phyloP scores from a whole-genome alignment of 2,329 filamentous ascomycete species.

The Talaromyces pinophilus region DNA sequence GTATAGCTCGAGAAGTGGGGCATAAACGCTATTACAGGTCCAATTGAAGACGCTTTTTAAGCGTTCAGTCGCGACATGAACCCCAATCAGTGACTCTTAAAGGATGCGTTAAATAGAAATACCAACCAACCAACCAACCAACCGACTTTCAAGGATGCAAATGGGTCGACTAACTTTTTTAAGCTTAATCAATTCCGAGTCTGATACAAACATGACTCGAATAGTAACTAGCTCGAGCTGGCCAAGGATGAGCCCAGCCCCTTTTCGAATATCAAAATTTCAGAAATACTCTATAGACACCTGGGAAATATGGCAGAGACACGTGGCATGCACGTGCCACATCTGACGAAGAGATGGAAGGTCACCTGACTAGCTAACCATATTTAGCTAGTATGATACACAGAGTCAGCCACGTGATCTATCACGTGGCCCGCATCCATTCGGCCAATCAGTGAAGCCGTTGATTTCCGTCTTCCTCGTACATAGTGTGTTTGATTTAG shows the following conservation, averaged over 20 bases:
- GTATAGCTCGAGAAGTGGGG: neutral
- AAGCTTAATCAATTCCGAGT: neutral
- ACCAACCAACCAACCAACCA: too few species aligned
- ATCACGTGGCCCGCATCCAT: neutral
- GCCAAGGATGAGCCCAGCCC: neutral
- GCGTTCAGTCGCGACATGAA: neutral
- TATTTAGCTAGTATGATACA: neutral
- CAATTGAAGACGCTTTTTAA: neutral
- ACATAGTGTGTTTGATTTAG: neutral
- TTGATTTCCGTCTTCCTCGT: neutral
- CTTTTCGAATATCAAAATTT: neutral
- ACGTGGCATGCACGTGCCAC: neutral
- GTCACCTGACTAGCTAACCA: neutral
- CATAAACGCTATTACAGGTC: neutral
- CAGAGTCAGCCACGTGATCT: neutral
- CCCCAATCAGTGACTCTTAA: neutral
- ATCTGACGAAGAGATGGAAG: too few species aligned
- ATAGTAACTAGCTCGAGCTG: neutral
- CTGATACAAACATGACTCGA: neutral
- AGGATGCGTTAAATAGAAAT: too few species aligned
- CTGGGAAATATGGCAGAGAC: slow-evolving; percentile 1
- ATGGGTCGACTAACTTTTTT: neutral
- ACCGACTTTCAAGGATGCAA: neutral
- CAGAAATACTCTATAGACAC: neutral
- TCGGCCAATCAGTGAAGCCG: neutral